Evolutionary conservation across 305 asterid species (phyloP), one percentile per base, ranked within the genome.

Genomic region (Nicotiana rustica): DNA sequence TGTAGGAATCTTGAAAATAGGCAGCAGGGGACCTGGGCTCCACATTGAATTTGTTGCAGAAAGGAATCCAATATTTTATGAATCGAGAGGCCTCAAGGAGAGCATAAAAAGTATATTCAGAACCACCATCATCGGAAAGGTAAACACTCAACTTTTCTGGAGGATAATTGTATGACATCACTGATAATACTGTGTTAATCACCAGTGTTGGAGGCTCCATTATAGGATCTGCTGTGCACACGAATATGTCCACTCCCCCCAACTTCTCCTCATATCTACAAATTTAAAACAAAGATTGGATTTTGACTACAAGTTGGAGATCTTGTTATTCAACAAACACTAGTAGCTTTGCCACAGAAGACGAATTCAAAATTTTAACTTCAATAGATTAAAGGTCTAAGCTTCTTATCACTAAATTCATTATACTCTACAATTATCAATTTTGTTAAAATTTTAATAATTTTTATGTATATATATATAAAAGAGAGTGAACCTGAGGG

Each of bases 41-140:
- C 13, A 94, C 91, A 35, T 89, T 86, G 87, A 87, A 89, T 65
- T 88, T 89, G 87, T 92, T 92, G 82, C 95, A 86, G 71, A 92
- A 95, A 1, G 99, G 98, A 14, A 95, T 81, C 99, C 99, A 95
- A 9, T 73, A 6, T 81, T 44, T 91, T 4, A 91, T 79, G 15
- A 95, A 95, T 0, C 84, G 66, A 18, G 95, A 89, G 13, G 95
- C 94, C 85, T 95, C 97, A 21, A 90, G 21, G 5, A 95, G 97
- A 36, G 97, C 98, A 73, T 93, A 93, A 85, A 93, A 93, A 0
- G 95, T 94, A 4, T 93, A 77, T 38, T 90, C 87, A 0, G 98
- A 95, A 15, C 93, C 90, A 0, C 96, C 99, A 83, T 95, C 99
- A 60, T 94, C 99, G 0, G 99, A 95, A 0, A 95, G 90, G 57